A percentile compares a stretch with the other conserved stretches of the same genome.
Conservation (phyloP, 2,329 filamentous ascomycete species). For the Metarhizium brunneum region DNA sequence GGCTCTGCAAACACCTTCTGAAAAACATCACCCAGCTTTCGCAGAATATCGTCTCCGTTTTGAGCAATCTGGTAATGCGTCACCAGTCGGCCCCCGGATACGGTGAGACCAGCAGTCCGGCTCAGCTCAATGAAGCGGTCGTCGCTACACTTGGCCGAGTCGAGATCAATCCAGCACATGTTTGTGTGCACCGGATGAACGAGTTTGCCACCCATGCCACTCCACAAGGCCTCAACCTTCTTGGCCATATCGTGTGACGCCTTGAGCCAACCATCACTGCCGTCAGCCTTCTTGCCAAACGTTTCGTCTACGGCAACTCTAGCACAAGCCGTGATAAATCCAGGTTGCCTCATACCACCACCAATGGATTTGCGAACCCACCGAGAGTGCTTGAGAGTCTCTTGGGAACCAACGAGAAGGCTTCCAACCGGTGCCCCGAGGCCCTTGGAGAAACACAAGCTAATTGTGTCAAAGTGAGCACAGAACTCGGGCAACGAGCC, state of each 20-base stretch:
- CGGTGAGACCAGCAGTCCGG: conserved; percentile 31
- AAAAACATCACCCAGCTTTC: conserved; percentile 47
- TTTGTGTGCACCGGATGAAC: conserved; percentile 73
- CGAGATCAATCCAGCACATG: conserved; percentile 79
- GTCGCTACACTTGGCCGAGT: conserved; percentile 39
- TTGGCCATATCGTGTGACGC: conserved; percentile 54
- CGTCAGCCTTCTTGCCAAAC: conserved; percentile 27
- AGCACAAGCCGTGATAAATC: conserved; percentile 63
- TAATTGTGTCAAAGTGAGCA: conserved; percentile 62
- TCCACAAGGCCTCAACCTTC: conserved; percentile 62
- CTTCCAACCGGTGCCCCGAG: conserved; percentile 74
- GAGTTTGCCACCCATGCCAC: conserved; percentile 56
- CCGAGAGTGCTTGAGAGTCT: conserved; percentile 28
- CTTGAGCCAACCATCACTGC: conserved; percentile 46
- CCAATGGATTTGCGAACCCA: conserved; percentile 61
- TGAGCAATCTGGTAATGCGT: conserved; percentile 53
- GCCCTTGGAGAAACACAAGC: conserved; percentile 73
- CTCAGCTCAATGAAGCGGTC: conserved; percentile 30
- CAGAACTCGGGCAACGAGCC: conserved; percentile 59
- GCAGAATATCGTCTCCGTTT: conserved; percentile 49
- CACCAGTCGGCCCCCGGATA: conserved; percentile 33
- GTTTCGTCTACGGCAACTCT: conserved; percentile 52
- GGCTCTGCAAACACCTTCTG: conserved; percentile 18
- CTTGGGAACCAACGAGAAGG: conserved; percentile 50
- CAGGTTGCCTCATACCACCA: conserved; percentile 64